Evolutionary conservation across 352 stramenopile genomes (phyloP).

Genomic region (Globisporangium acanthophoron): DNA sequence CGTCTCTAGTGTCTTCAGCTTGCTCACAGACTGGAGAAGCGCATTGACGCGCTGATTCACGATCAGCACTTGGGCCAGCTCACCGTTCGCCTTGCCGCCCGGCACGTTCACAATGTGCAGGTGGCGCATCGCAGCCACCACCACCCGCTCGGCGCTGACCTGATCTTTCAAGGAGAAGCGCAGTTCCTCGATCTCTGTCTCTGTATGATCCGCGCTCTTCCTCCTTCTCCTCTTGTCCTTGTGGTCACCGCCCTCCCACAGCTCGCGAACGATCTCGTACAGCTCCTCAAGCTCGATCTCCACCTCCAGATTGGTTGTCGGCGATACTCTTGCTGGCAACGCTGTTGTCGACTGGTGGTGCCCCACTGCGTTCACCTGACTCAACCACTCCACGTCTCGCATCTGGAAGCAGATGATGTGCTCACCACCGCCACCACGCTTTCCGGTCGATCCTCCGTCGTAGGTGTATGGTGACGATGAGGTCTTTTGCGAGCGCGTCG

Average conservation of each 20-base stretch:
- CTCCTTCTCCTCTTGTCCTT: background rate
- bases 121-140: constrained; percentile 25
- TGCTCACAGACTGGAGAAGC: constrained; percentile 2
- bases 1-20: background rate
- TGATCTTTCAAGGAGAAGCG: background rate
- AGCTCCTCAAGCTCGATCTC: constrained; percentile 24
- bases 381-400: constrained; percentile 7
- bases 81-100: background rate
- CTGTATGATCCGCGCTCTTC: background rate
- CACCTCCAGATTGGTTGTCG: constrained; percentile 18
- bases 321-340: background rate
- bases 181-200: background rate
- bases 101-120: constrained; percentile 40
- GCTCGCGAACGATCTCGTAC: constrained; percentile 17
- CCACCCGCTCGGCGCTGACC: constrained; percentile 32
- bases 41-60: constrained; percentile 33
- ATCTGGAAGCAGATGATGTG: constrained; percentile 31
- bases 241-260: constrained; percentile 1
- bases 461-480: background rate
- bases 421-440: constrained; percentile 1
- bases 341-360: background rate
- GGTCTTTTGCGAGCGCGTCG: constrained; percentile 17
- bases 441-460: background rate
- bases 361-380: background rate
- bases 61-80: constrained; percentile 25